phyloP scores from a whole-genome alignment of 768 basidiomycete species.

The Panaeolus cyanescens region DNA sequence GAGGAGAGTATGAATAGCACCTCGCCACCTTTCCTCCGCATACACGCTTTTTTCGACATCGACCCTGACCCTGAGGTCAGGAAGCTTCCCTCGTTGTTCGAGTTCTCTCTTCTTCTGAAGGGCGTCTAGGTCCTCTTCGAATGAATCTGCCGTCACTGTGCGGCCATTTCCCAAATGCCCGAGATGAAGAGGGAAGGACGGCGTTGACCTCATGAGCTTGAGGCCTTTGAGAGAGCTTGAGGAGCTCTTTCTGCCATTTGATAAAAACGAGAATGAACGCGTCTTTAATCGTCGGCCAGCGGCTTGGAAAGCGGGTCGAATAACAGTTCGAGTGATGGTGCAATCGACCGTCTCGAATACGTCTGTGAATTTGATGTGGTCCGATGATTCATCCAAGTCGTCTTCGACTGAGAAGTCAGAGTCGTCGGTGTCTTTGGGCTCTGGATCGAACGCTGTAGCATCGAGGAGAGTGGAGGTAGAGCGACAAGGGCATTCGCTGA shows the following conservation, averaged over 20 bases:
- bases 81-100: not conserved
- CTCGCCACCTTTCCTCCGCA: conserved; percentile 14
- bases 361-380: conserved; percentile 14
- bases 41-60: conserved; percentile 2
- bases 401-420: not conserved
- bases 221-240: not conserved
- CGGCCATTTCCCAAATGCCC: not conserved
- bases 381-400: not conserved
- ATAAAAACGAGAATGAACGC: not conserved
- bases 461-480: conserved; percentile 1
- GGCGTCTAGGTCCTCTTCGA: conserved; percentile 15
- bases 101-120: conserved; percentile 6
- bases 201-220: not conserved
- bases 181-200: not conserved
- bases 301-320: conserved; percentile 6
- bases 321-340: conserved; percentile 16
- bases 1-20: conserved; percentile 11
- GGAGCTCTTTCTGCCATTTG: conserved; percentile 1
- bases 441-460: not conserved
- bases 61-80: conserved; percentile 1
- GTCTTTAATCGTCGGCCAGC: not conserved
- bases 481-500: not conserved
- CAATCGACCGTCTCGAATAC: conserved; percentile 14
- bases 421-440: not conserved
- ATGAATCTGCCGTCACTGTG: conserved; percentile 6